Evolutionary conservation across 2,329 filamentous ascomycete species (phyloP).

Genomic region (Pseudogymnoascus sp.): DNA sequence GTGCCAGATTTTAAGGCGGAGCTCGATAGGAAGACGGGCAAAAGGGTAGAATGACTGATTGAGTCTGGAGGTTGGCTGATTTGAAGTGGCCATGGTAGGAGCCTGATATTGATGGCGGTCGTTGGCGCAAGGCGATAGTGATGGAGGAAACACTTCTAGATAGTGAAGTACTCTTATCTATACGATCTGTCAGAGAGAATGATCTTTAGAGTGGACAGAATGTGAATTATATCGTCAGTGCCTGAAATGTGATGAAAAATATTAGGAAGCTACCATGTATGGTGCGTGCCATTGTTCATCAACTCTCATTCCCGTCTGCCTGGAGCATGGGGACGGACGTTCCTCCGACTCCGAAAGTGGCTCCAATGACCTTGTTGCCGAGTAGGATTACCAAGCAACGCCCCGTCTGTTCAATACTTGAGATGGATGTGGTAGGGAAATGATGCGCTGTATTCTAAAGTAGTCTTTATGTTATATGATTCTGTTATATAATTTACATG

Average conservation of each 20-base stretch:
- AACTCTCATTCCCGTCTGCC: slow-evolving; percentile 1
- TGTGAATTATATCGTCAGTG: background rate
- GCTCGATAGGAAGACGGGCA: slow-evolving; percentile 16
- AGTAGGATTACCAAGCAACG: slow-evolving; percentile 2
- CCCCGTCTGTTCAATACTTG: background rate
- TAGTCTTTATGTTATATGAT: background rate
- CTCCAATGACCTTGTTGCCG: background rate
- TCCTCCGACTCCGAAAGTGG: background rate
- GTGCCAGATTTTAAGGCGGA: slow-evolving; percentile 16
- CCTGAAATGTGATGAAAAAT: background rate
- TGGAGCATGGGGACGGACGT: background rate
- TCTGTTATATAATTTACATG: background rate
- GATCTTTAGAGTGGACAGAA: background rate
- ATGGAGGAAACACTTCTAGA: background rate
- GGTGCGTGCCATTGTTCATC: background rate
- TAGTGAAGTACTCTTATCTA: background rate
- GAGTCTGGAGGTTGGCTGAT: background rate
- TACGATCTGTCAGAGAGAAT: background rate
- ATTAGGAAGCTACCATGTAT: background rate
- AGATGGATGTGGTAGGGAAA: background rate
- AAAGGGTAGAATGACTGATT: slow-evolving; percentile 13
- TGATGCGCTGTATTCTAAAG: background rate
- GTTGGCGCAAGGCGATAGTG: background rate
- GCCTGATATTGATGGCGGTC: background rate
- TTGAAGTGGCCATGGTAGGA: background rate